These are phyloP conservation scores for Omphalea diandra DNA, from an alignment of 441 rosid species.

Conservation along the genomic window DNA sequence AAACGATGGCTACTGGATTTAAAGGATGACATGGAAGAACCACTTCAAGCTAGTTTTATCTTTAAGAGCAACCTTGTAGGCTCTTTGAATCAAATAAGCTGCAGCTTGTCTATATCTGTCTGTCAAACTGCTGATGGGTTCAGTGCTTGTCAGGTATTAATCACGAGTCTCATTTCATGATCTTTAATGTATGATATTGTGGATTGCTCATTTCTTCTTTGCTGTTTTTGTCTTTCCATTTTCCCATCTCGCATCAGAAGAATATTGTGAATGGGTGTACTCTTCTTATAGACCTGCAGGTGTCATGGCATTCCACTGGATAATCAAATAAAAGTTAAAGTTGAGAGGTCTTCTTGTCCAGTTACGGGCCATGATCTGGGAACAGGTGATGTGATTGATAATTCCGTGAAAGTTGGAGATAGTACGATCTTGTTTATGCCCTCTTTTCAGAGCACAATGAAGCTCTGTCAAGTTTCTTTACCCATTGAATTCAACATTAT, in stretches of 20 bases:
- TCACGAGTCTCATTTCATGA: slow-evolving; percentile 2
- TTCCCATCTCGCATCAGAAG: not conserved
- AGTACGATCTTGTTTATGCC: slow-evolving; percentile 57
- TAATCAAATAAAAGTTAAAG: slow-evolving; percentile 29
- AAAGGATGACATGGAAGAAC: slow-evolving; percentile 71
- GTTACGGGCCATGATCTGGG: slow-evolving; percentile 49
- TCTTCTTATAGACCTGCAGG: slow-evolving; percentile 62
- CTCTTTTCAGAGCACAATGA: slow-evolving; percentile 42
- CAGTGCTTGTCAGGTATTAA: slow-evolving; percentile 54
- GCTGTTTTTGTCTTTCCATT: not conserved
- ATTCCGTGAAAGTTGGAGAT: slow-evolving; percentile 69
- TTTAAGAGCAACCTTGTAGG: slow-evolving; percentile 55
- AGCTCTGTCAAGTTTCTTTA: slow-evolving; percentile 47
- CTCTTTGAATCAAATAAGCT: slow-evolving; percentile 60
- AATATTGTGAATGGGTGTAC: slow-evolving; percentile 14
- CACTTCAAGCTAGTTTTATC: slow-evolving; percentile 58
- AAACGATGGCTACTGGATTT: slow-evolving; percentile 77
- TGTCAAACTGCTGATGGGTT: slow-evolving; percentile 61
- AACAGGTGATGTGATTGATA: slow-evolving; percentile 46
- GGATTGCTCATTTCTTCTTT: slow-evolving; percentile 3
- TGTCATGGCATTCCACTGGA: slow-evolving; percentile 62
- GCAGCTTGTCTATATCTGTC: slow-evolving; percentile 54
- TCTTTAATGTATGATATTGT: not conserved
- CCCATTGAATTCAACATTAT: slow-evolving; percentile 57
- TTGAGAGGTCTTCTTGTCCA: slow-evolving; percentile 49